Percentiles rank a stretch among this genome's conserved stretches.
These are phyloP conservation scores for Arachis hypogaea DNA, from an alignment of 306 rosid species.

Conservation along the genomic window DNA sequence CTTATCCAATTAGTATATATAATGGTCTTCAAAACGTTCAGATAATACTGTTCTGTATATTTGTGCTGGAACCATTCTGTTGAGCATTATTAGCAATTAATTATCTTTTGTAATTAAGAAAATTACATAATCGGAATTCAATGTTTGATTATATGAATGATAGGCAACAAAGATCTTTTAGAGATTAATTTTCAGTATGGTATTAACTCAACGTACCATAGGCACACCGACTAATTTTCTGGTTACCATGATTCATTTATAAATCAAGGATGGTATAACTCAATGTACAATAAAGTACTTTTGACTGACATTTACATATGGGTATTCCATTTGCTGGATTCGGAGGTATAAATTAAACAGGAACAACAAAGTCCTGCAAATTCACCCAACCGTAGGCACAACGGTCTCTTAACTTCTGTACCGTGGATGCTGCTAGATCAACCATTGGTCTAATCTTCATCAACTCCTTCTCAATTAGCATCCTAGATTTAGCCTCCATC, in stretches of 20 bases:
- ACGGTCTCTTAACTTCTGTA: constrained; percentile 72
- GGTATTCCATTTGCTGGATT: constrained; percentile 7
- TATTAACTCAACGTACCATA: too few relatives aligned
- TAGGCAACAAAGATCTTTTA: too few relatives aligned
- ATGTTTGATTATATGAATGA: not conserved
- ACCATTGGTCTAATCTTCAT: constrained; percentile 61
- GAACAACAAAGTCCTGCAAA: constrained; percentile 59
- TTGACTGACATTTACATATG: not conserved
- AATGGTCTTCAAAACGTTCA: not conserved
- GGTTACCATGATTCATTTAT: not conserved
- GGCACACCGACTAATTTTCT: not conserved
- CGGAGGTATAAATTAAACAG: constrained; percentile 46
- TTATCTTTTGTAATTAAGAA: not conserved
- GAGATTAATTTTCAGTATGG: too few relatives aligned
- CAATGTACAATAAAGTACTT: not conserved
- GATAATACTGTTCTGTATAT: not conserved
- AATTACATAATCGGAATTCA: not conserved
- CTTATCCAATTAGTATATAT: not conserved
- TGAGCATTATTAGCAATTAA: not conserved
- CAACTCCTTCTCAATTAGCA: constrained; percentile 69
- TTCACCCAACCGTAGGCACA: constrained; percentile 88
- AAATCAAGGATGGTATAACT: not conserved
- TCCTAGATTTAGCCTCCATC: constrained; percentile 64
- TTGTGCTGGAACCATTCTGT: constrained; percentile 12
- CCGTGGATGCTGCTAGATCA: constrained; percentile 64